These are phyloP conservation scores for Monosporozyma unispora DNA, from an alignment of 805 yeast genomes.

Conservation along the genomic window DNA sequence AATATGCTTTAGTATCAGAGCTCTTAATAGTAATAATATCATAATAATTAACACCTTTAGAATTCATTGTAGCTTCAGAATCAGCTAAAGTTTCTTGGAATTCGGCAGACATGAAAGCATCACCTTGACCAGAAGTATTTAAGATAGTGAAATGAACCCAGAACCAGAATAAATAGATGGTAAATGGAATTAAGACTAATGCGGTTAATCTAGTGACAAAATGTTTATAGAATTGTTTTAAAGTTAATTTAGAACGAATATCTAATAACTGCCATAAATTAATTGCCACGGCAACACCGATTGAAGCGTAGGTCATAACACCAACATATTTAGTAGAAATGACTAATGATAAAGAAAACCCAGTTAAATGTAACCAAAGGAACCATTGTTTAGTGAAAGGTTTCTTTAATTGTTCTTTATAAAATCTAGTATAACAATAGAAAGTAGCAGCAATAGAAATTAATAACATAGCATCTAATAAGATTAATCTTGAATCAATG, in stretches of 20 bases:
- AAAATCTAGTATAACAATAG: slow-evolving; percentile 70
- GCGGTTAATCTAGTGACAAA: slow-evolving; percentile 63
- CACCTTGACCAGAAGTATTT: slow-evolving; percentile 90
- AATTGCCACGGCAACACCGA: slow-evolving; percentile 76
- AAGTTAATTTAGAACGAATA: slow-evolving; percentile 51
- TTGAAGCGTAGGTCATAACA: slow-evolving; percentile 76
- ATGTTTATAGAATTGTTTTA: slow-evolving; percentile 54
- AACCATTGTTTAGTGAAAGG: slow-evolving; percentile 78
- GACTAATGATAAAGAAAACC: slow-evolving; percentile 79
- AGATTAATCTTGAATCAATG: slow-evolving; percentile 79
- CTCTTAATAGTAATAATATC: slow-evolving; percentile 75
- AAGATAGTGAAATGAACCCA: slow-evolving; percentile 80
- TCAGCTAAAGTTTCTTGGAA: slow-evolving; percentile 91
- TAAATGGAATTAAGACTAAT: slow-evolving; percentile 70
- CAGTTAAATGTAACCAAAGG: slow-evolving; percentile 78
- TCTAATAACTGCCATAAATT: slow-evolving; percentile 89
- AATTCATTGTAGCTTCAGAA: slow-evolving; percentile 60
- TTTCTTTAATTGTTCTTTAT: slow-evolving; percentile 48
- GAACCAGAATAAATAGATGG: slow-evolving; percentile 82
- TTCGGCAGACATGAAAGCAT: slow-evolving; percentile 85
- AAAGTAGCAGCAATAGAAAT: slow-evolving; percentile 76
- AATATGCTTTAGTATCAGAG: slow-evolving; percentile 64
- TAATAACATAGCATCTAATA: slow-evolving; percentile 84
- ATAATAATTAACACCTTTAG: slow-evolving; percentile 63
- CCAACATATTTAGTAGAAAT: slow-evolving; percentile 96